Percentiles rank a stretch among this genome's conserved stretches.
phyloP scores from a whole-genome alignment of 1,284 basidiomycete species.

The Moniliella sp. region DNA sequence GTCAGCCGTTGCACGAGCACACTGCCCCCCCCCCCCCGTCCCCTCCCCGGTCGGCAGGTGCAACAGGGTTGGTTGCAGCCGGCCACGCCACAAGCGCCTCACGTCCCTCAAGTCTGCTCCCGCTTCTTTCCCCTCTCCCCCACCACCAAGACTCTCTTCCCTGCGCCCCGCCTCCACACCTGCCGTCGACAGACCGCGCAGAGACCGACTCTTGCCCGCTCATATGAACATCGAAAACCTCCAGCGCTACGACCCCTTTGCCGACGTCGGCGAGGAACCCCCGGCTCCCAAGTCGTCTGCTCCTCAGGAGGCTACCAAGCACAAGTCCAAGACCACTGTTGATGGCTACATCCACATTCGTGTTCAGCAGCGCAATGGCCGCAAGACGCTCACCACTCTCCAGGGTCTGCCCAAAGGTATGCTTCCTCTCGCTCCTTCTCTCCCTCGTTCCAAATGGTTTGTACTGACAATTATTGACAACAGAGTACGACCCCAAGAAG shows the following conservation, averaged over 20 bases:
- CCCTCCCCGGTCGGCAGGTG: no score
- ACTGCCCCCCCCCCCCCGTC: no score
- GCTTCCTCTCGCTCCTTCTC: no score
- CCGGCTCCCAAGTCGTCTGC: slow-evolving; percentile 5
- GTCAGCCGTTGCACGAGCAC: no score
- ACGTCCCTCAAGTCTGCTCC: no score
- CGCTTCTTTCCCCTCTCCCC: no score
- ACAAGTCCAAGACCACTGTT: no score
- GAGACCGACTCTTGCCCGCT: slow-evolving; percentile 1
- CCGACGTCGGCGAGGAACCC: slow-evolving; percentile 28
- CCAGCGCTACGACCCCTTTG: slow-evolving; percentile 33
- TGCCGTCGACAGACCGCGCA: no score
- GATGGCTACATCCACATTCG: slow-evolving; percentile 39
- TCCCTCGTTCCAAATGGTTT: neutral
- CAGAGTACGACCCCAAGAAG: slow-evolving; percentile 97
- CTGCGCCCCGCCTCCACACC: no score
- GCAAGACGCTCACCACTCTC: slow-evolving; percentile 93
- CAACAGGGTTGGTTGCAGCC: no score
- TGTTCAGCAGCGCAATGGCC: slow-evolving; percentile 96
- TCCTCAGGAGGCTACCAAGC: slow-evolving; percentile 14
- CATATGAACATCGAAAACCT: slow-evolving; percentile 35
- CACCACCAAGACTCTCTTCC: no score
- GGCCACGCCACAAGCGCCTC: no score
- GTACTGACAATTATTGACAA: slow-evolving; percentile 41
- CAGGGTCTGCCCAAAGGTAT: slow-evolving; percentile 80